Evolutionary conservation across 2,329 filamentous ascomycete species (phyloP).

Genomic region (Nothopassalora personata): DNA sequence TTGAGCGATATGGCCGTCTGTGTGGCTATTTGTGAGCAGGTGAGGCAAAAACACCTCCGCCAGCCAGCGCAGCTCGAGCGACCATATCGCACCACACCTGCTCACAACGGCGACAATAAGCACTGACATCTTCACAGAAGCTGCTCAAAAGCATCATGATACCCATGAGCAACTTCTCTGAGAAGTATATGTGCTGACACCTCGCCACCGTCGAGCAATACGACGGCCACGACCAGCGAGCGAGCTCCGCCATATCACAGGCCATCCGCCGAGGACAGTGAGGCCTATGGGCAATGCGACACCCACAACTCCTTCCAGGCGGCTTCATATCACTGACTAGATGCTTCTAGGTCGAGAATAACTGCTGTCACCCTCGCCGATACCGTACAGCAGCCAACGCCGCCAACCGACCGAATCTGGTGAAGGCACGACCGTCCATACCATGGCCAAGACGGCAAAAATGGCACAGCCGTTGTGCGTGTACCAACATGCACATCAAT

Average conservation of each 20-base stretch:
- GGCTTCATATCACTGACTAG: background rate
- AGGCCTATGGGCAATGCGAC: background rate
- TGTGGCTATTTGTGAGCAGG: background rate
- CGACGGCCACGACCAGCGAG: background rate
- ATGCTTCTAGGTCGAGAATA: background rate
- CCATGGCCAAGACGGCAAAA: background rate
- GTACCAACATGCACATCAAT: background rate
- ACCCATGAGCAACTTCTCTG: background rate
- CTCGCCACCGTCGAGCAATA: background rate
- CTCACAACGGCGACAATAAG: background rate
- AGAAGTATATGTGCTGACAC: background rate
- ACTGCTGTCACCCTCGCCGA: background rate
- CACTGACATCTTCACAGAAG: background rate
- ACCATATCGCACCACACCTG: background rate
- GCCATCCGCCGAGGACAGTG: background rate
- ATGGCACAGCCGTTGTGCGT: background rate
- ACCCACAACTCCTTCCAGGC: background rate
- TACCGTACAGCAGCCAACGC: background rate
- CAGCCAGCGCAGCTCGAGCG: background rate
- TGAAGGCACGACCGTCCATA: background rate
- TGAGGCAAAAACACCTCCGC: slow-evolving; percentile 3
- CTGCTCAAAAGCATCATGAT: background rate
- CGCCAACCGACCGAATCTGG: background rate
- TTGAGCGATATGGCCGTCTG: background rate
- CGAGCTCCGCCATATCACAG: background rate